These are phyloP conservation scores for Termitomyces titanicus DNA, from an alignment of 768 basidiomycete genomes.

Conservation along the genomic window DNA sequence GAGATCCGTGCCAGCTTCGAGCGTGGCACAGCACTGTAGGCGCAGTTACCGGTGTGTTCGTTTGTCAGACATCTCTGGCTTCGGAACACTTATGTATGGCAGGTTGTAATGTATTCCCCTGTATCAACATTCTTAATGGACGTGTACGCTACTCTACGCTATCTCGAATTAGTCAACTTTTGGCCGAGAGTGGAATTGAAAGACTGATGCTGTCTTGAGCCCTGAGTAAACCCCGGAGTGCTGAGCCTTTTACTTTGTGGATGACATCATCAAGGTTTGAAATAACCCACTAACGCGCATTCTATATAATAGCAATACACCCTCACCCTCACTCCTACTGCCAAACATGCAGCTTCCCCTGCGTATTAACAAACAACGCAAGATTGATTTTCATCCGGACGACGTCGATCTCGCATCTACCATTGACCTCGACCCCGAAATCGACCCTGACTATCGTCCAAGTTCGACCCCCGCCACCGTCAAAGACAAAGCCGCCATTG, in stretches of 20 bases:
- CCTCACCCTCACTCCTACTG: neutral
- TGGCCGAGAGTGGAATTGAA: neutral
- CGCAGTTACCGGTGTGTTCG: neutral
- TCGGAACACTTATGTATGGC: neutral
- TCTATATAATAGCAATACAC: no score
- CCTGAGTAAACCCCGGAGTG: no score
- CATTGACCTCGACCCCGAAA: neutral
- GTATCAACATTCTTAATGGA: neutral
- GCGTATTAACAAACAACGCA: neutral
- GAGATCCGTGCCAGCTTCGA: conserved; percentile 98
- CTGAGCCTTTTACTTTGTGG: no score
- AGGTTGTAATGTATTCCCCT: neutral
- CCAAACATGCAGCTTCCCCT: neutral
- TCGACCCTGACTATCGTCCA: neutral
- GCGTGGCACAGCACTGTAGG: conserved; percentile 85
- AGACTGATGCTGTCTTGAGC: neutral
- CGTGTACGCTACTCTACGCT: neutral
- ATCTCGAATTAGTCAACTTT: neutral
- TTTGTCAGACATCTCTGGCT: neutral
- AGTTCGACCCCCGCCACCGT: neutral
- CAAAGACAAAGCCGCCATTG: neutral
- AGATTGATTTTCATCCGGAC: neutral
- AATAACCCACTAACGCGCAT: no score
- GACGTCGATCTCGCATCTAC: neutral
- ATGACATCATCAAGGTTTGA: no score